phyloP scores from a whole-genome alignment of 1,284 basidiomycete species.

The Tylopilus sp. region DNA sequence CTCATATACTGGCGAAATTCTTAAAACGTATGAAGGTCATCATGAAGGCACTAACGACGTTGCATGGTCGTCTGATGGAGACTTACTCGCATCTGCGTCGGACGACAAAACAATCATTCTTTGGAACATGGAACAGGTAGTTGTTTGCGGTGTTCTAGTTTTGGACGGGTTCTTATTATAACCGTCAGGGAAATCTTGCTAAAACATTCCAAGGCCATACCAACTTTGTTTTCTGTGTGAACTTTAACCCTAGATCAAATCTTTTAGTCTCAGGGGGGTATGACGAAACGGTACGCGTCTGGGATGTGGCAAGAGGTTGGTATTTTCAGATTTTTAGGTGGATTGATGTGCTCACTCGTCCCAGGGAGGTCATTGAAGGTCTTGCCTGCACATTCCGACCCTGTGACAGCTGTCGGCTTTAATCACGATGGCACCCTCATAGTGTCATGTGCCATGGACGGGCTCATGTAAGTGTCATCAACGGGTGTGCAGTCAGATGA shows the following conservation, averaged over 20 bases:
- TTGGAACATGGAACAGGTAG: conserved; percentile 69
- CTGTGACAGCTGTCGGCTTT: conserved; percentile 90
- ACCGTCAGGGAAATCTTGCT: conserved; percentile 47
- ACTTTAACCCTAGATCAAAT: conserved; percentile 86
- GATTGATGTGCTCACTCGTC: not conserved
- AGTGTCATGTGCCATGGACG: conserved; percentile 92
- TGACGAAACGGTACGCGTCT: conserved; percentile 91
- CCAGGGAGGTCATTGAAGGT: conserved; percentile 75
- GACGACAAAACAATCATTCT: conserved; percentile 84
- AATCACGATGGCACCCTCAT: conserved; percentile 93
- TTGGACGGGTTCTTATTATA: conserved; percentile 4
- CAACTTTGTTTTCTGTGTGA: conserved; percentile 89
- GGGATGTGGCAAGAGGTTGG: conserved; percentile 89
- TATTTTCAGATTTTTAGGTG: not conserved
- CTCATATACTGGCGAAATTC: conserved; percentile 61
- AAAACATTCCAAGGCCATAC: conserved; percentile 80
- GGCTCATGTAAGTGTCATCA: conserved; percentile 70
- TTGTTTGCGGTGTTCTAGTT: conserved; percentile 18
- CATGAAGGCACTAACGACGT: conserved; percentile 83
- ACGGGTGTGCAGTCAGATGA: not conserved
- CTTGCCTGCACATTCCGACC: conserved; percentile 93
- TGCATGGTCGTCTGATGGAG: conserved; percentile 78
- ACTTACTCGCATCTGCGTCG: conserved; percentile 82
- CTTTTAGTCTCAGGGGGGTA: conserved; percentile 88
- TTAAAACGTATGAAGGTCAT: conserved; percentile 67